Evolutionary conservation across 495 filamentous ascomycete species (phyloP), one percentile per base, ranked within the genome.

Genomic region (Xanthoparmelia taractica): DNA sequence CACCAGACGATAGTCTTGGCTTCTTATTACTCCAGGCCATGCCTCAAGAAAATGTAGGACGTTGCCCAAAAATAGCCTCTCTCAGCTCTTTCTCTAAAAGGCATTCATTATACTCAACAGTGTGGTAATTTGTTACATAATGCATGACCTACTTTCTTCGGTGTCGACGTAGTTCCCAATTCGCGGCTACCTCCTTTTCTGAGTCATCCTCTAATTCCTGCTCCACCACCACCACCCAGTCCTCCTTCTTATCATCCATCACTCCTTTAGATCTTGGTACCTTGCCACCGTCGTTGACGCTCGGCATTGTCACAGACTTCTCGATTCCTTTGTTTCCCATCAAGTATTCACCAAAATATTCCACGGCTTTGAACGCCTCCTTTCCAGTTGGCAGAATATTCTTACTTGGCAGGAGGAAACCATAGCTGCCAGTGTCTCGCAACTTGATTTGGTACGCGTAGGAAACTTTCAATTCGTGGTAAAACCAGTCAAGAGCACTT

Each of bases 381-480:
- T 90, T 84, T 4, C 94, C 94, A 0, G 91, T 93, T 0, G 94
- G 93, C 7, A 96, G 73, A 59, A 98, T 98, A 65, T 96, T 81
- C 62, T 92, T 87, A 40, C 83, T 85, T 0, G 94, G 94, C 12
- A 98, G 78, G 56, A 98, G 77, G 69, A 97, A 98, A 0, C 94
- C 94, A 72, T 97, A 97, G 73, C 85, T 94, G 4, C 94, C 94
- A 0, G 90, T 96, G 75, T 98, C 94, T 41, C 94, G 82, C 29
- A 98, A 78, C 74, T 97, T 97, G 72, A 98, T 88, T 77, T 97
- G 94, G 69, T 95, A 98, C 33, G 90, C 85, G 69, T 88, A 94
- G 40, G 78, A 83, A n/a, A 93, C 88, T 50, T 82, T 76, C 37
- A 96, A 74, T 67, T 94, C 87, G 62, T 94, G 91, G 71, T 97